Conservation (phyloP, 495 filamentous ascomycete genomes). For the Aspergillus heteromorphus region DNA sequence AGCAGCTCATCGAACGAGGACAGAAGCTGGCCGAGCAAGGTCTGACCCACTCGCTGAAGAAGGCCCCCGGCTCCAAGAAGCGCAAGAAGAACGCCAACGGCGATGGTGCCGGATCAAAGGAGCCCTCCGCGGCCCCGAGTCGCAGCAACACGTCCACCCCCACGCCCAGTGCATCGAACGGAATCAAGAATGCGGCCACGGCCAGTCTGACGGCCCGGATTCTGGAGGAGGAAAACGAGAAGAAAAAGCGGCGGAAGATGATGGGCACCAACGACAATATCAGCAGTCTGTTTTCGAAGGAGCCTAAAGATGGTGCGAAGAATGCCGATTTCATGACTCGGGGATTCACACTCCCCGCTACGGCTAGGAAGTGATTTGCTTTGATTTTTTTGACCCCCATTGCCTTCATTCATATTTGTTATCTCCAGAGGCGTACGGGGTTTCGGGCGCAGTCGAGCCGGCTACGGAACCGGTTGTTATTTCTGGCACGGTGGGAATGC, state of each 20-base stretch:
- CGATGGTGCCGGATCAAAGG: conserved; percentile 1
- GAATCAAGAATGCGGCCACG: conserved; percentile 83
- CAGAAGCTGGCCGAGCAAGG: conserved; percentile 62
- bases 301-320: conserved; percentile 45
- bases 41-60: conserved; percentile 85
- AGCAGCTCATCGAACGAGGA: conserved; percentile 57
- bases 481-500: background rate
- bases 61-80: conserved; percentile 65
- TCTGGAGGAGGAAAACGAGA: conserved; percentile 74
- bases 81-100: conserved; percentile 51
- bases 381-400: too few relatives aligned
- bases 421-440: conserved; percentile 1
- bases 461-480: conserved; percentile 7
- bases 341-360: conserved; percentile 59
- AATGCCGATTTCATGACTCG: conserved; percentile 72
- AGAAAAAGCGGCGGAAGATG: conserved; percentile 73
- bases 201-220: conserved; percentile 81
- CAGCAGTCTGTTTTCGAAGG: conserved; percentile 62
- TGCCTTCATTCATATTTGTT: background rate
- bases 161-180: conserved; percentile 30
- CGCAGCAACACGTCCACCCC: conserved; percentile 27
- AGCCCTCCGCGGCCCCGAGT: conserved; percentile 12
- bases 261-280: conserved; percentile 60
- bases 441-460: background rate
- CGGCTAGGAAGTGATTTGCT: conserved; percentile 21